phyloP scores from a whole-genome alignment of 306 rosid species.

The Trifolium repens region DNA sequence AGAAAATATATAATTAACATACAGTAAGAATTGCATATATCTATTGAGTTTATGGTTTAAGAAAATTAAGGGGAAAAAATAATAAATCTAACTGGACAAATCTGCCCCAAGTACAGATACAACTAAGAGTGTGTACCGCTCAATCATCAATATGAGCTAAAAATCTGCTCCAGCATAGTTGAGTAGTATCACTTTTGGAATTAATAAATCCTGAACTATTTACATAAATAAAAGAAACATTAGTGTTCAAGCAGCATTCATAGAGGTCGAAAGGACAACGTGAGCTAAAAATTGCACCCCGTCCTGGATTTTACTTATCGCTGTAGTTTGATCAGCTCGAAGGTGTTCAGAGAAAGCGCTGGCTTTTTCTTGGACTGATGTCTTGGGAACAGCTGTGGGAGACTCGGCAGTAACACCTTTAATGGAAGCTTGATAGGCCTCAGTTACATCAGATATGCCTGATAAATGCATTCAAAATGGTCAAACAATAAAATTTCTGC shows the following conservation, averaged over 20 bases:
- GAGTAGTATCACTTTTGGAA: conserved; percentile 28
- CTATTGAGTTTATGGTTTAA: background rate
- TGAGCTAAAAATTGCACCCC: conserved; percentile 79
- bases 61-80: background rate
- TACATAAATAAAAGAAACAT: conserved; percentile 37
- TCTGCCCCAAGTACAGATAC: conserved; percentile 33
- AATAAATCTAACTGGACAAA: conserved; percentile 28
- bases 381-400: conserved; percentile 55
- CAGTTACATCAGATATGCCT: conserved; percentile 93
- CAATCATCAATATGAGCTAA: conserved; percentile 15
- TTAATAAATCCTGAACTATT: conserved; percentile 38
- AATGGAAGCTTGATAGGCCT: conserved; percentile 83
- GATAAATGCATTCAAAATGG: conserved; percentile 39
- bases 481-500: conserved; percentile 2
- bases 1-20: background rate
- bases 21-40: conserved; percentile 1
- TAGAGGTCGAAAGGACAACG: conserved; percentile 79
- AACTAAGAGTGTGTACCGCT: background rate
- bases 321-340: conserved; percentile 69
- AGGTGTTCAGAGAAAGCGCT: conserved; percentile 68
- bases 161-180: conserved; percentile 19
- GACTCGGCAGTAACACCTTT: conserved; percentile 68
- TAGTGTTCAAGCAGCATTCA: conserved; percentile 63
- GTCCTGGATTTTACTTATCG: conserved; percentile 80
- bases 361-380: conserved; percentile 73